These are phyloP conservation scores for Colletotrichum tamarilloi DNA, from an alignment of 2,329 filamentous ascomycete genomes.

Conservation along the genomic window DNA sequence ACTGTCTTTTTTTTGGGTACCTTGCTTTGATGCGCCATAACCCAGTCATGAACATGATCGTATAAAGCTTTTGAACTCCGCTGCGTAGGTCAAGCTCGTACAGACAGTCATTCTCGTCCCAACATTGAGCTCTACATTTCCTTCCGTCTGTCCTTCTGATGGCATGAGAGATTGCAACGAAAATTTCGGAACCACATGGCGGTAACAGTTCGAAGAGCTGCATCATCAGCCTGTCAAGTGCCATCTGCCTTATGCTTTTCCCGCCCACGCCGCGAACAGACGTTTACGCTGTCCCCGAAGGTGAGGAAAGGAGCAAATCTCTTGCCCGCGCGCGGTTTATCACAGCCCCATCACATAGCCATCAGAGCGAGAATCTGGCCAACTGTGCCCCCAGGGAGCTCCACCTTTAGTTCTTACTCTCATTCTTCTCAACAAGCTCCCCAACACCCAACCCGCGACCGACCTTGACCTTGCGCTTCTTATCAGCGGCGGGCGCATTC, in stretches of 20 bases:
- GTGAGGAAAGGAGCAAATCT: no score
- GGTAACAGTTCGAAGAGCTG: background rate
- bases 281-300: no score
- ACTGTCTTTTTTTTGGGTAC: slow-evolving; percentile 1
- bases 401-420: slow-evolving; percentile 58
- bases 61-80: background rate
- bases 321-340: no score
- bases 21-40: slow-evolving; percentile 21
- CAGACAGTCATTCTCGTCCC: background rate
- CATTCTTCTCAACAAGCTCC: slow-evolving; percentile 78
- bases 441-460: slow-evolving; percentile 83
- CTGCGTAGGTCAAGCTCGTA: background rate
- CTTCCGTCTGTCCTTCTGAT: background rate
- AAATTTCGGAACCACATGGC: no score
- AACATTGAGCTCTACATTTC: background rate
- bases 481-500: slow-evolving; percentile 55
- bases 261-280: no score
- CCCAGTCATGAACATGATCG: slow-evolving; percentile 16
- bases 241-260: background rate
- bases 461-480: slow-evolving; percentile 87
- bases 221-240: background rate
- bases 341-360: no score
- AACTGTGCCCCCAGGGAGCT: background rate
- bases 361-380: no score
- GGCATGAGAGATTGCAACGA: background rate